Conservation (phyloP, 176 grass and related monocot species). For the maize (Zea mays) region Zm-B73-REFERENCE-NAM-5.0 NC_050096.1:219360001-219360500, state of each 20-base stretch:
- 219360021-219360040: conserved; percentile 2
- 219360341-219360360: conserved; percentile 6
- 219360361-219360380: background rate
- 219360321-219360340: background rate
- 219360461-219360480: no score
- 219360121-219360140: background rate
- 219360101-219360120: conserved; percentile 1
- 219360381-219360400: conserved; percentile 5
- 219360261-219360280: background rate
- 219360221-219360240: background rate
- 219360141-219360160: background rate
- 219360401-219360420: background rate
- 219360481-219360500: no score
- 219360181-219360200: no score
- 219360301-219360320: background rate
- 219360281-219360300: background rate
- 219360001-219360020: background rate
- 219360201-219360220: conserved; percentile 3
- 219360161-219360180: background rate
- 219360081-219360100: background rate
- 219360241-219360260: conserved; percentile 1
- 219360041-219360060: conserved; percentile 11
- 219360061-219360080: conserved; percentile 17
- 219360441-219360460: conserved; percentile 7
- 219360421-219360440: conserved; percentile 4